Evolutionary conservation across 2,329 filamentous ascomycete genomes (phyloP), one percentile per base, ranked within the genome.

Genomic region (Cucurbitaria berberidis): DNA sequence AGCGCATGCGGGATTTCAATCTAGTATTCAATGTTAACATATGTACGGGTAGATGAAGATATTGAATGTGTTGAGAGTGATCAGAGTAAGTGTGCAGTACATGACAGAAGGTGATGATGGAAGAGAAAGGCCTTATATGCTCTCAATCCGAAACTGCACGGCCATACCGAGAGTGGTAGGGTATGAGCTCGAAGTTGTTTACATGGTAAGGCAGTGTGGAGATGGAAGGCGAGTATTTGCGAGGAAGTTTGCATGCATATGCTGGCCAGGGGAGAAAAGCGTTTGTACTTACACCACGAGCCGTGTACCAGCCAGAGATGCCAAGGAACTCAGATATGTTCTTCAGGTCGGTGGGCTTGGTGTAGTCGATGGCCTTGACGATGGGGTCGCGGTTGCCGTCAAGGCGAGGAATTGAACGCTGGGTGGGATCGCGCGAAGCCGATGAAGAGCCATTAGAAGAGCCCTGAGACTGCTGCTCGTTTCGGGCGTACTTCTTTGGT

Each of bases 271-370:
- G 55, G 9, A 29, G 39, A 29, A 38, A 55, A 3, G 9, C 15
- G 26, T 59, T 62, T 67, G 56, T 53, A 71, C 70, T 70, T 74
- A 75, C 72, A 54, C 74, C 74, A 53, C 72, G 73, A 53, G 71
- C 70, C 29, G 57, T 45, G 39, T 68, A 72, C 72, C 70, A 75
- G 19, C 73, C 74, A 27, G 44, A 53, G 13, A 73, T 54, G 39
- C 73, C 72, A 21, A 75, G 59, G 32, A 70, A 67, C 38, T 76
- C 74, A 6, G 70, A 70, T 21, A 75, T 61, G 53, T 73, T 74
- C 65, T 72, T 74, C 41, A 74, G 59, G 27, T 70, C 66, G 18
- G 48, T 63, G 8, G 58, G 51, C 15, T 60, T 58, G 32, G 62
- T 63, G 59, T 73, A 74, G 5, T 73, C 67, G 19, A 55, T 16